phyloP scores from a whole-genome alignment of 768 basidiomycete genomes.

The Floccularia luteovirens region DNA sequence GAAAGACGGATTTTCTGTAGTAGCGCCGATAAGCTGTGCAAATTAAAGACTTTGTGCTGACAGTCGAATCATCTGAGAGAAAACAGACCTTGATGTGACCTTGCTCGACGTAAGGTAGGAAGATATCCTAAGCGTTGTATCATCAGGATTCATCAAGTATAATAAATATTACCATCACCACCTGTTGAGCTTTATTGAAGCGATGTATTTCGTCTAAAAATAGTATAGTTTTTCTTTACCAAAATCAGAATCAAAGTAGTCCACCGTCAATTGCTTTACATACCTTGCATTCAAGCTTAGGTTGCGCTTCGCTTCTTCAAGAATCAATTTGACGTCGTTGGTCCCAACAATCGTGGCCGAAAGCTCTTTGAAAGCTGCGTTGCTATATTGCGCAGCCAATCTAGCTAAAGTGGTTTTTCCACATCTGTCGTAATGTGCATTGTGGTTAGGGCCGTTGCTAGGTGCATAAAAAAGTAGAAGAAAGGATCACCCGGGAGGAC shows the following conservation, averaged over 20 bases:
- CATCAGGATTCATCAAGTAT: slow-evolving; percentile 3
- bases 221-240: slow-evolving; percentile 54
- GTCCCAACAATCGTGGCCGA: slow-evolving; percentile 67
- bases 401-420: slow-evolving; percentile 76
- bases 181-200: slow-evolving; percentile 68
- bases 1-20: slow-evolving; percentile 88
- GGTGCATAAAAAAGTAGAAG: not conserved
- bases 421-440: slow-evolving; percentile 28
- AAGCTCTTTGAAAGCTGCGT: slow-evolving; percentile 66
- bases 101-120: slow-evolving; percentile 75
- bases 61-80: not conserved
- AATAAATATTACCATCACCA: slow-evolving; percentile 11
- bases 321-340: slow-evolving; percentile 63
- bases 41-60: slow-evolving; percentile 1
- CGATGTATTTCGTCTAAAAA: slow-evolving; percentile 86
- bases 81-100: slow-evolving; percentile 57
- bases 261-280: slow-evolving; percentile 5
- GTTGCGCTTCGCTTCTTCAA: slow-evolving; percentile 67
- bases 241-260: slow-evolving; percentile 5
- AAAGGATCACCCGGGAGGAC: slow-evolving; percentile 55
- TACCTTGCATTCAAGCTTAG: slow-evolving; percentile 62
- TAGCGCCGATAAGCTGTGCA: slow-evolving; percentile 65
- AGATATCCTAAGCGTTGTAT: slow-evolving; percentile 65
- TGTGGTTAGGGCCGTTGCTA: not conserved
- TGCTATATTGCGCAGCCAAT: slow-evolving; percentile 51